phyloP scores from a whole-genome alignment of 2,329 filamentous ascomycete genomes.

The Emergomyces pasteurianus region DNA sequence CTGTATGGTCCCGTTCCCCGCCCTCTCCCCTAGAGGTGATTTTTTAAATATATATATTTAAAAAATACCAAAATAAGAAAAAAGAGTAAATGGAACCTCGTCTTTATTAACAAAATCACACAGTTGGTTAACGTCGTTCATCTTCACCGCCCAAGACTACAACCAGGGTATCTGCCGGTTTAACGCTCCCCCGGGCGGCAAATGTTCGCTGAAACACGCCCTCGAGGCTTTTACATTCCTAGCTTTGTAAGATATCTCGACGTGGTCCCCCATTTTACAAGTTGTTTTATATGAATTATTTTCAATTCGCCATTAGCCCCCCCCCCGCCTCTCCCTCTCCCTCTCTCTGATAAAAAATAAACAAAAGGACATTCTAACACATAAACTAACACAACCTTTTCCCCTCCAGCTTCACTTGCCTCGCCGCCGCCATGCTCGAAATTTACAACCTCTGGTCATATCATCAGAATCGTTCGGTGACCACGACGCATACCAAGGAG shows the following conservation, averaged over 20 bases:
- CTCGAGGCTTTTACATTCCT: conserved; percentile 36
- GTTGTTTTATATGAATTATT: background rate
- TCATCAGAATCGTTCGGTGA: conserved; percentile 12
- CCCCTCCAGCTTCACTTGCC: conserved; percentile 30
- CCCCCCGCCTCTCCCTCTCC: no score
- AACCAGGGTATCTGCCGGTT: conserved; percentile 21
- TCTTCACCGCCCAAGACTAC: conserved; percentile 38
- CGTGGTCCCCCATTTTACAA: no score
- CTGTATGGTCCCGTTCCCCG: no score
- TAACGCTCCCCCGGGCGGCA: conserved; percentile 21
- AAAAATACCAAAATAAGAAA: no score
- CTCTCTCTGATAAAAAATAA: no score
- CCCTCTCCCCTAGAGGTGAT: no score
- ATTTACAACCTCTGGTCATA: conserved; percentile 24
- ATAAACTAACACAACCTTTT: background rate
- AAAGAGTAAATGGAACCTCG: no score
- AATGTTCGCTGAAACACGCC: conserved; percentile 29
- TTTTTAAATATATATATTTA: no score
- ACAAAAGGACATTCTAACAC: no score
- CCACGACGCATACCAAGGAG: conserved; percentile 5
- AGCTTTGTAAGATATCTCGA: conserved; percentile 29
- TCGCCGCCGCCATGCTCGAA: conserved; percentile 29
- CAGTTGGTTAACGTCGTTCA: conserved; percentile 38
- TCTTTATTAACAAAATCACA: background rate
- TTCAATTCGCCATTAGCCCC: no score